Conservation (phyloP, 1,284 basidiomycete genomes). For the Vanrija pseudolonga region DNA sequence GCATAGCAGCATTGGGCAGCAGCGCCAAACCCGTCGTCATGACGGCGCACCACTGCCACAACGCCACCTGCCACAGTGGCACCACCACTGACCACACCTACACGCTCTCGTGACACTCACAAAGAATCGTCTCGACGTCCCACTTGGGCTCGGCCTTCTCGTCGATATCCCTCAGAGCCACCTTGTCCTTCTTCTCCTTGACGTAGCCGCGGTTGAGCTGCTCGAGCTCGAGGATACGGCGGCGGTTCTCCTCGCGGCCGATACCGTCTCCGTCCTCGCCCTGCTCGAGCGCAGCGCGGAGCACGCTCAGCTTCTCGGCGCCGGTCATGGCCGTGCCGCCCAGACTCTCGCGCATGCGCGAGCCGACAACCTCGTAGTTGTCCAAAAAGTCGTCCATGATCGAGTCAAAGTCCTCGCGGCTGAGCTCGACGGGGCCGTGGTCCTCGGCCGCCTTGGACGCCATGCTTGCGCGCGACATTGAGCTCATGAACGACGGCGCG, state of each 20-base stretch:
- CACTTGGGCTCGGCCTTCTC: conserved; percentile 68
- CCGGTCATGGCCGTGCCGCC: conserved; percentile 60
- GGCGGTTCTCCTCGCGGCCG: conserved; percentile 59
- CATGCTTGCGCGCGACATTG: conserved; percentile 28
- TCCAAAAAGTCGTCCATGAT: conserved; percentile 94
- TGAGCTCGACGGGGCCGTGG: conserved; percentile 59
- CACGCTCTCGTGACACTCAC: conserved; percentile 59
- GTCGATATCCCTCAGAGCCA: conserved; percentile 24
- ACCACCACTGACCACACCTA: not conserved
- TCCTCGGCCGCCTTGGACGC: conserved; percentile 5
- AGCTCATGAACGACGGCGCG: conserved; percentile 35
- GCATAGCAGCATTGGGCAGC: too few species aligned
- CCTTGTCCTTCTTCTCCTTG: conserved; percentile 51
- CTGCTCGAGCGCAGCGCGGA: conserved; percentile 72
- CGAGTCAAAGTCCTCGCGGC: conserved; percentile 79
- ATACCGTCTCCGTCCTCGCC: conserved; percentile 48
- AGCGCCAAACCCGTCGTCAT: not conserved
- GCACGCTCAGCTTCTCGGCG: conserved; percentile 70
- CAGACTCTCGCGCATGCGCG: conserved; percentile 71
- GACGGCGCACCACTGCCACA: not conserved
- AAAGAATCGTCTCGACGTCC: conserved; percentile 91
- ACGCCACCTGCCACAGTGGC: not conserved
- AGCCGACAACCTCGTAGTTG: conserved; percentile 84
- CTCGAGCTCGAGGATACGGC: conserved; percentile 58
- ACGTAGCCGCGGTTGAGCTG: conserved; percentile 44